phyloP scores from a whole-genome alignment of 2,329 filamentous ascomycete species.

The Claviceps sorghi region DNA sequence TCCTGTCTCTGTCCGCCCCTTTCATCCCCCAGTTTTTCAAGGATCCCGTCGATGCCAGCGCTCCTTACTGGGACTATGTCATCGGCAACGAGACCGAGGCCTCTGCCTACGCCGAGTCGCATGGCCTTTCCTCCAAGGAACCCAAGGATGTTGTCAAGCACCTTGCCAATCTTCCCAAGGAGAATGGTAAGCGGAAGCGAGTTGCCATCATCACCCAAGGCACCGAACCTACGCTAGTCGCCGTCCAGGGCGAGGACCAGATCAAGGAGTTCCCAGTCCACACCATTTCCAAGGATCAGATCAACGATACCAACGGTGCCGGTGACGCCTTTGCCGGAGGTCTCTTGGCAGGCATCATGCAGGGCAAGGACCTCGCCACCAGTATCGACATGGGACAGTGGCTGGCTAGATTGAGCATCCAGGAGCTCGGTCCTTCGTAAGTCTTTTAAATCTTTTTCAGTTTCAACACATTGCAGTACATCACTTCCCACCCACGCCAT shows the following conservation, averaged over 20 bases:
- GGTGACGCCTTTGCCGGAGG: conserved; percentile 95
- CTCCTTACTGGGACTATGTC: conserved; percentile 89
- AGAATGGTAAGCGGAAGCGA: conserved; percentile 70
- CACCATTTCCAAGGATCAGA: conserved; percentile 59
- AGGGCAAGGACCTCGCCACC: conserved; percentile 66
- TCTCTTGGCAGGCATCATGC: conserved; percentile 75
- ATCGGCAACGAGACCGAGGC: conserved; percentile 97
- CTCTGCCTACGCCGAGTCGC: conserved; percentile 69
- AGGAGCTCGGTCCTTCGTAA: conserved; percentile 92
- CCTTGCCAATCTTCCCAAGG: conserved; percentile 81
- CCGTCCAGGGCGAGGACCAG: conserved; percentile 53
- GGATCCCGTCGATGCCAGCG: conserved; percentile 71
- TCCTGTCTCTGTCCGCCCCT: conserved; percentile 83
- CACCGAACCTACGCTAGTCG: conserved; percentile 78
- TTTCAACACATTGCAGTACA: background rate
- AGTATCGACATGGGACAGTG: conserved; percentile 89
- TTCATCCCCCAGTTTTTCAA: conserved; percentile 99
- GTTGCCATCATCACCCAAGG: conserved; percentile 90
- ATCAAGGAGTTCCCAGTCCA: conserved; percentile 71
- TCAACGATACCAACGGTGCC: conserved; percentile 93
- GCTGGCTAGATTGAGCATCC: conserved; percentile 85
- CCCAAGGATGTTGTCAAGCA: conserved; percentile 73
- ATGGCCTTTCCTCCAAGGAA: conserved; percentile 59
- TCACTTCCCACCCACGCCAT: conserved; percentile 1
- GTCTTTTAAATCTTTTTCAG: conserved; percentile 25